Conservation (phyloP, 306 rosid genomes). For the Pueraria montana region DNA sequence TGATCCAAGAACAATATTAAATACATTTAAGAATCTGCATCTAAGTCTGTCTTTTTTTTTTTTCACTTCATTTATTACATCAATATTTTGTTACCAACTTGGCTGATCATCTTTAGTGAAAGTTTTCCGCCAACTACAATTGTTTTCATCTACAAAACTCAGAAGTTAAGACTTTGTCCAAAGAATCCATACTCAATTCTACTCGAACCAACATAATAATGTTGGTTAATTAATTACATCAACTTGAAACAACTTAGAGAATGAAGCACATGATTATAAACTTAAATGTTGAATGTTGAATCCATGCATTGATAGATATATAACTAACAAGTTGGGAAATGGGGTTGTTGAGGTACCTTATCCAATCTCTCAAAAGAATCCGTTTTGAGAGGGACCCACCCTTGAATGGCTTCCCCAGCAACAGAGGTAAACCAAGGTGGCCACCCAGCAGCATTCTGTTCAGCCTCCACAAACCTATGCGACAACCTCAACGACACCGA, state of each 20-base stretch:
- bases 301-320: neutral
- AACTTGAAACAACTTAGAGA: neutral
- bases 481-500: slow-evolving; percentile 61
- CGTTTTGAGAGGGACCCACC: slow-evolving; percentile 88
- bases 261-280: no score
- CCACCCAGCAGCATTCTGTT: slow-evolving; percentile 93
- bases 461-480: slow-evolving; percentile 68
- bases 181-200: no score
- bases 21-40: no score
- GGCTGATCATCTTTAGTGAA: no score
- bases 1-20: no score
- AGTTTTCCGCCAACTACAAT: no score
- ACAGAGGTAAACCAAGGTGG: slow-evolving; percentile 88
- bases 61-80: no score
- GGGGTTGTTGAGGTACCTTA: slow-evolving; percentile 59
- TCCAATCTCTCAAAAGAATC: slow-evolving; percentile 90
- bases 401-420: slow-evolving; percentile 90
- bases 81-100: no score
- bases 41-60: no score
- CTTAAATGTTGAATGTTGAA: neutral
- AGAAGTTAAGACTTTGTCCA: no score
- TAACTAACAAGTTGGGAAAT: neutral
- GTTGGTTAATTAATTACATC: neutral
- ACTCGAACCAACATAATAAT: no score
- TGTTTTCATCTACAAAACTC: no score